phyloP scores from a whole-genome alignment of 2,329 filamentous ascomycete genomes.

The Xylaria polymorpha region DNA sequence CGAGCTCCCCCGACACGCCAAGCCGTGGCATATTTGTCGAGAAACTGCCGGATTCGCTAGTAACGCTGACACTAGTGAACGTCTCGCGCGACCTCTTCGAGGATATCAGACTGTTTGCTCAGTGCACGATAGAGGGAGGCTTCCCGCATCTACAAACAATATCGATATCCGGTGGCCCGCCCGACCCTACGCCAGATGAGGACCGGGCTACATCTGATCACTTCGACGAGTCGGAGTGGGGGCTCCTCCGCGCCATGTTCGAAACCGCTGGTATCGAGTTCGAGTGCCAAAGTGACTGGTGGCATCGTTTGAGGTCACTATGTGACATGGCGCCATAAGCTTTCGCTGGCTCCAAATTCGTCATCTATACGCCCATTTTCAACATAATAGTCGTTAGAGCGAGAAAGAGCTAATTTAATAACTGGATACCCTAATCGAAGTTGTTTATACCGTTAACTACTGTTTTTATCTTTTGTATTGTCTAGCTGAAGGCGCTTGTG shows the following conservation, averaged over 20 bases:
- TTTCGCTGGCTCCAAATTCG: neutral
- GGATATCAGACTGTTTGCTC: conserved; percentile 34
- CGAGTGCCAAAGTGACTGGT: conserved; percentile 37
- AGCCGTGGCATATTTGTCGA: conserved; percentile 32
- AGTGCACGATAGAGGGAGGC: conserved; percentile 27
- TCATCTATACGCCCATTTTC: conserved; percentile 11
- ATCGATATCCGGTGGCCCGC: conserved; percentile 36
- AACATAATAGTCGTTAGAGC: conserved; percentile 3
- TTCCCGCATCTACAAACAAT: conserved; percentile 36
- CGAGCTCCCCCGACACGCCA: conserved; percentile 8
- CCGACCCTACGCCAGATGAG: conserved; percentile 22
- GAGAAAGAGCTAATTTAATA: conserved; percentile 15
- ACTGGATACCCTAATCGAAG: conserved; percentile 30
- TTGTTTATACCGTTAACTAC: conserved; percentile 4
- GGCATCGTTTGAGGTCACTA: conserved; percentile 35
- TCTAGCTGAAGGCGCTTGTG: conserved; percentile 25
- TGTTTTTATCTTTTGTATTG: conserved; percentile 33
- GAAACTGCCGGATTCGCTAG: conserved; percentile 36
- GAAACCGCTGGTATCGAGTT: conserved; percentile 30
- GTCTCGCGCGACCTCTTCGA: conserved; percentile 35
- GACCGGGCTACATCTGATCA: conserved; percentile 19
- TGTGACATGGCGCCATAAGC: conserved; percentile 35
- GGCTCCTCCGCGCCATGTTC: conserved; percentile 34
- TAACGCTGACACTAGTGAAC: conserved; percentile 35
- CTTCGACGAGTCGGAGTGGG: conserved; percentile 35